Evolutionary conservation across 805 yeast species (phyloP), one percentile per base, ranked within the genome.

Genomic region (Brettanomyces anomalus): DNA sequence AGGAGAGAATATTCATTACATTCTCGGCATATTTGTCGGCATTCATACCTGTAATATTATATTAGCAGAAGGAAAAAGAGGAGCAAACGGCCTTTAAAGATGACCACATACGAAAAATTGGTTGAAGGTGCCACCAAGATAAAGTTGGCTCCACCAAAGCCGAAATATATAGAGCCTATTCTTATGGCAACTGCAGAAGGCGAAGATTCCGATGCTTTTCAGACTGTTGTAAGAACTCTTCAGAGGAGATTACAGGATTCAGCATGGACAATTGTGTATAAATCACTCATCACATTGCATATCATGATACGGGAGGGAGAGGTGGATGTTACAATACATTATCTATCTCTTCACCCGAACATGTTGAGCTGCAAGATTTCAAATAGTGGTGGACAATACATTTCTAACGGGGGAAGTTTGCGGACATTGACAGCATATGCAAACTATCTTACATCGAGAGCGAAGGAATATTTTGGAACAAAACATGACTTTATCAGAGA

Each of bases 121-220:
- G 93, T 84, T 49, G 85, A 71, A 71, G 81, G 86, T 38, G 87
- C 86, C 41, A 80, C 87, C 14, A 80, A 80, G 60, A 71, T 79
- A 30, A 80, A 80, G 52, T 75, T 86, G 66, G 97, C 97, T 10
- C 96, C 97, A n/a, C 98, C 98, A 5, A 93, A 93, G 64, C 83
- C 94, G 33, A 93, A 93, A 61, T 93, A 93, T 59, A 79, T 93
- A 42, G 97, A 90, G 65, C 97, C 97, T 1, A 86, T 93, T 41
- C 70, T 93, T 28, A 72, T 79, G 70, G 71, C 83, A 24, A 82
- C 88, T 2, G 71, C 73, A 40, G 68, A 70, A 40, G 73, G 74
- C 28, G 71, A 66, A 46, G 51, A 54, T 21, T 51, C 55, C 35
- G 79, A 74, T 16, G 74, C 85, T 50, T 79, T 90, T 54, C 68